Evolutionary conservation across 805 yeast genomes (phyloP), one percentile per base, ranked within the genome.

Genomic region (Isabelozyma gotoi): DNA sequence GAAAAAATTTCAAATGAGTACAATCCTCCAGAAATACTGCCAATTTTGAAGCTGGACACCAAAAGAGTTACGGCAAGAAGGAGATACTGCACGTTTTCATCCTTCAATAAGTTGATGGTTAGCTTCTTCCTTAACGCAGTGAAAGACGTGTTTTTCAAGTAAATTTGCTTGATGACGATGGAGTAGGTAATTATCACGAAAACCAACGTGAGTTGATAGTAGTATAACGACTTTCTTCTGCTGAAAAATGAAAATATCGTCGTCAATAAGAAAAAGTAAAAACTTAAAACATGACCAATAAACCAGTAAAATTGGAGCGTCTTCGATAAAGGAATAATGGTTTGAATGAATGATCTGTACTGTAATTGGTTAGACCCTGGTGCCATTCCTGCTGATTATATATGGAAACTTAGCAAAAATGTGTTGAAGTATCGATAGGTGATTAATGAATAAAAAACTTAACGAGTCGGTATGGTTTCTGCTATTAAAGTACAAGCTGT

Each of bases 301-400:
- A 77, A 84, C 91, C 91, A 84, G 52, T 80, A 80, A 56, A 84
- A 82, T 57, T 84, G 88, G 7, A 81, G 80, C 8, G 82, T 76
- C 49, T 63, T 56, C 27, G 43, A 32, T 12, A 57, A 41, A 4
- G 43, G 18, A 17, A 36, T 14, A 14, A 45, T 24, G 16, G 41
- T 45, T 19, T 33, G 41, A 12, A 20, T 38, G 10, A 46, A 41
- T 5, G 49, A 24, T 24, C 12, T 24, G 29, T 24, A n/a, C 2
- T 24, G 29, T 24, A 24, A 24, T 24, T 24, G 29, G n/a, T 24
- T 24, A 4, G 29, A 24, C 12, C 29, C 29, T 4, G 29, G 29
- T 5, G 29, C 29, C 29, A 24, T 24, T 24, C 29, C 29, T 24
- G 29, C 29, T 24, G n/a, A n/a, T n/a, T n/a, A n/a, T n/a, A n/a